Conservation (phyloP, 371 early-diverging fungal genomes). For the Saksenaea oblongispora region DNA sequence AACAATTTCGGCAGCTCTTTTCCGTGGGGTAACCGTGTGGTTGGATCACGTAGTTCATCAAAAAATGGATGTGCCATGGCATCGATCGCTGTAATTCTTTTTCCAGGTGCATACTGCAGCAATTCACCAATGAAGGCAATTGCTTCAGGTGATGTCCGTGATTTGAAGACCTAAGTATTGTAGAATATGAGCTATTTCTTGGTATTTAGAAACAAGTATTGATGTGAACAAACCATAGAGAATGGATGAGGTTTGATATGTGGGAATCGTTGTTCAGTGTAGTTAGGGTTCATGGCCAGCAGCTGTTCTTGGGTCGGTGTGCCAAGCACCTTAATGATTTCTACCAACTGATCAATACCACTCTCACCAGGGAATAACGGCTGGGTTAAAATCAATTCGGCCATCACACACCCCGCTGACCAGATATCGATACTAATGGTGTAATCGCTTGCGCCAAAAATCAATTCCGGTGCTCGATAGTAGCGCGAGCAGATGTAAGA, state of each 20-base stretch:
- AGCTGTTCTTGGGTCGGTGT: slow-evolving; percentile 97
- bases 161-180: slow-evolving; percentile 72
- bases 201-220: not conserved
- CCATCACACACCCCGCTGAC: slow-evolving; percentile 99
- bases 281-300: slow-evolving; percentile 94
- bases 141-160: slow-evolving; percentile 85
- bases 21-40: slow-evolving; percentile 78
- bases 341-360: slow-evolving; percentile 99
- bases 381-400: slow-evolving; percentile 94
- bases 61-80: slow-evolving; percentile 97
- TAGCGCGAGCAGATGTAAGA: slow-evolving; percentile 98
- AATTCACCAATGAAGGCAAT: slow-evolving; percentile 86
- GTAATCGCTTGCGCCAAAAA: slow-evolving; percentile 97
- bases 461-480: slow-evolving; percentile 98
- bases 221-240: slow-evolving; percentile 51
- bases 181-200: not conserved
- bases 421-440: slow-evolving; percentile 94
- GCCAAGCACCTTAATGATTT: slow-evolving; percentile 99
- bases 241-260: slow-evolving; percentile 95
- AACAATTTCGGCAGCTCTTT: slow-evolving; percentile 87
- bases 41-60: slow-evolving; percentile 89
- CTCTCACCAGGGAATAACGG: slow-evolving; percentile 99
- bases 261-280: slow-evolving; percentile 98
- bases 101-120: slow-evolving; percentile 93
- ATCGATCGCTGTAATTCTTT: slow-evolving; percentile 90